Evolutionary conservation across 164 flowering plant genomes (phyloP).

Genomic region (Chloranthus sessilifolius): DNA sequence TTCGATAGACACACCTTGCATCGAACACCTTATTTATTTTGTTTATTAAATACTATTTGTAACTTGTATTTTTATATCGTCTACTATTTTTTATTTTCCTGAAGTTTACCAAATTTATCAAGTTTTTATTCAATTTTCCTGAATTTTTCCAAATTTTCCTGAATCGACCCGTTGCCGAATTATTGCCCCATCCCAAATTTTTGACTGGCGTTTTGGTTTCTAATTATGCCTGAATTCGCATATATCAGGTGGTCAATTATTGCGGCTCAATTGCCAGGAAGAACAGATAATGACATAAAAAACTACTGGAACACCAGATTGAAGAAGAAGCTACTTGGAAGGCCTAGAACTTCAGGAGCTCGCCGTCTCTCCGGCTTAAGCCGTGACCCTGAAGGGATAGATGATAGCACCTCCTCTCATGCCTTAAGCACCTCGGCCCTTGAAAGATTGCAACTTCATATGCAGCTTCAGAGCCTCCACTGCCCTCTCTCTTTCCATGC

Average conservation of each 20-base stretch:
- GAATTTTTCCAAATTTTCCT: no score
- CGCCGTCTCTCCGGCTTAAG: conserved; percentile 17
- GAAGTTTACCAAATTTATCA: no score
- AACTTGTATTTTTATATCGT: no score
- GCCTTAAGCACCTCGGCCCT: conserved; percentile 59
- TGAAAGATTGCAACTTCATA: conserved; percentile 82
- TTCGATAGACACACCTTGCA: no score
- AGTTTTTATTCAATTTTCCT: no score
- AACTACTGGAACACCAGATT: conserved; percentile 96
- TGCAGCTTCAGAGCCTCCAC: conserved; percentile 58
- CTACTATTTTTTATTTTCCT: no score
- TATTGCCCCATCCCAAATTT: no score
- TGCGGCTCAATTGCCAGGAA: conserved; percentile 95
- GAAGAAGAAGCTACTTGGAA: conserved; percentile 84
- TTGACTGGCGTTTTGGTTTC: no score
- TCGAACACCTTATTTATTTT: no score
- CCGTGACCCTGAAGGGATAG: conserved; percentile 20
- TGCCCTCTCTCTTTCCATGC: conserved; percentile 46
- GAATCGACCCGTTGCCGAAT: no score
- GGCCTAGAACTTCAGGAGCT: conserved; percentile 44
- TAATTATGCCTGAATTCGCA: no score
- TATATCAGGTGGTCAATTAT: conserved; percentile 86
- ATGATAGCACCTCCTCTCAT: conserved; percentile 22
- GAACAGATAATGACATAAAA: conserved; percentile 95
- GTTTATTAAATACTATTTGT: no score